Conservation (phyloP, 2,329 filamentous ascomycete species). For the Phyllosticta citriasiana region DNA sequence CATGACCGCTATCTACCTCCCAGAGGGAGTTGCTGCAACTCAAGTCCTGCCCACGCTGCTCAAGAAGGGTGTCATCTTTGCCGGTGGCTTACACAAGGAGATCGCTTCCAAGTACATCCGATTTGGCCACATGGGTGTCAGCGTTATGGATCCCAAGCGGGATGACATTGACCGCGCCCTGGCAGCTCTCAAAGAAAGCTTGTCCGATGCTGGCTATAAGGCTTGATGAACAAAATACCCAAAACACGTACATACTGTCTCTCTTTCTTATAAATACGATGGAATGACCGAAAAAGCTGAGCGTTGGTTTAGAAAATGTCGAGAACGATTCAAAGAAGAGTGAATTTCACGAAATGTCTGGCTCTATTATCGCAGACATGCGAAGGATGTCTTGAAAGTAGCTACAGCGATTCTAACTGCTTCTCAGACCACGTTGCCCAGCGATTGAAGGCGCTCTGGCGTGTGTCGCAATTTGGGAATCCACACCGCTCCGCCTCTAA, state of each 20-base stretch:
- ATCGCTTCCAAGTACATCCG: constrained; percentile 89
- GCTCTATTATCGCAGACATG: too few species aligned
- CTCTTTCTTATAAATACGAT: neutral
- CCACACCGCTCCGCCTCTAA: neutral
- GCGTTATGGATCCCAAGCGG: constrained; percentile 69
- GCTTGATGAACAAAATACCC: constrained; percentile 1
- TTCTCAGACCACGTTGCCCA: too few species aligned
- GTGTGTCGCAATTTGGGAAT: neutral
- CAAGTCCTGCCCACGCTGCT: constrained; percentile 77
- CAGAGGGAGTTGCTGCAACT: constrained; percentile 68
- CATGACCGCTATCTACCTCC: constrained; percentile 96
- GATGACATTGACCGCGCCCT: constrained; percentile 79
- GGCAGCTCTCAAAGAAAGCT: constrained; percentile 61
- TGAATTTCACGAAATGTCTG: neutral
- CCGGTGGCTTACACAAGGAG: constrained; percentile 91
- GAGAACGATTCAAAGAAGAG: neutral
- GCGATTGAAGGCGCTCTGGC: too few species aligned
- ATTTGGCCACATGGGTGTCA: constrained; percentile 97
- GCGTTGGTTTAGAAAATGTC: neutral
- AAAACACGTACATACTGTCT: neutral
- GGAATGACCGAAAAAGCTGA: neutral
- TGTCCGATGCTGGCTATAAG: constrained; percentile 63
- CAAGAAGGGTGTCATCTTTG: constrained; percentile 86
- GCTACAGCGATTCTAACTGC: too few species aligned
- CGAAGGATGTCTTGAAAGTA: too few species aligned